Conservation (phyloP, 108 stramenopile genomes). For the Aurantiochytrium sp. region DNA sequence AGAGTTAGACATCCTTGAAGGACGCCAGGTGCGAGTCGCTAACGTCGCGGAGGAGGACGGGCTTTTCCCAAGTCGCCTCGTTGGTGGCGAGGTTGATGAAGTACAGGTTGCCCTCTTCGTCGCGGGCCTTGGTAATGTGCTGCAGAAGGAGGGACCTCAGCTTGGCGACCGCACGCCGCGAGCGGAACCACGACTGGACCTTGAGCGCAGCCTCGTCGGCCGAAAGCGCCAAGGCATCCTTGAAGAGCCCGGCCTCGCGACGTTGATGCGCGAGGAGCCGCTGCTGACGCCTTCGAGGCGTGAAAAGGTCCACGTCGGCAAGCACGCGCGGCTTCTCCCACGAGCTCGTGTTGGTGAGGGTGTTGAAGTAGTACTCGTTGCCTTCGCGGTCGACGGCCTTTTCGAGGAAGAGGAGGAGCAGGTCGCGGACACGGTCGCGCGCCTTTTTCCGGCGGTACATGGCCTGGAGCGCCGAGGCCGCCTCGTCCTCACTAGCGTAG, state of each 20-base stretch:
- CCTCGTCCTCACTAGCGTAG: neutral
- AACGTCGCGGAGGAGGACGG: neutral
- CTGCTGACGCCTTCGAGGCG: neutral
- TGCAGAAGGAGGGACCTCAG: neutral
- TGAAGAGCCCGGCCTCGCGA: neutral
- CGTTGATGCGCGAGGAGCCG: neutral
- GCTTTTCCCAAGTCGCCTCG: neutral
- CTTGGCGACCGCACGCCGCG: neutral
- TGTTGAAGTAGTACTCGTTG: conserved; percentile 8
- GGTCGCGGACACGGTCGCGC: neutral
- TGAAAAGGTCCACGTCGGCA: neutral
- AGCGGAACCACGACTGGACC: neutral
- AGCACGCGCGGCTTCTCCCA: neutral
- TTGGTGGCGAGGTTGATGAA: neutral
- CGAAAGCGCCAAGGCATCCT: neutral
- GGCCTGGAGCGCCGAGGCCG: neutral
- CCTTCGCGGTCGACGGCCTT: neutral
- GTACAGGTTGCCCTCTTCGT: neutral
- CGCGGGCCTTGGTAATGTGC: neutral
- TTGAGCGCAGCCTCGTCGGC: neutral
- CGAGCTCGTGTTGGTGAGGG: neutral
- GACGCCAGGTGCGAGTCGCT: neutral
- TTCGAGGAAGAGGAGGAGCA: neutral
- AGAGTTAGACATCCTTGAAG: neutral
- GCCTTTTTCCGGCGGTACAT: conserved; percentile 13